Evolutionary conservation across 495 filamentous ascomycete species (phyloP), one percentile per base, ranked within the genome.

Genomic region (Polyplosphaeria fusca): DNA sequence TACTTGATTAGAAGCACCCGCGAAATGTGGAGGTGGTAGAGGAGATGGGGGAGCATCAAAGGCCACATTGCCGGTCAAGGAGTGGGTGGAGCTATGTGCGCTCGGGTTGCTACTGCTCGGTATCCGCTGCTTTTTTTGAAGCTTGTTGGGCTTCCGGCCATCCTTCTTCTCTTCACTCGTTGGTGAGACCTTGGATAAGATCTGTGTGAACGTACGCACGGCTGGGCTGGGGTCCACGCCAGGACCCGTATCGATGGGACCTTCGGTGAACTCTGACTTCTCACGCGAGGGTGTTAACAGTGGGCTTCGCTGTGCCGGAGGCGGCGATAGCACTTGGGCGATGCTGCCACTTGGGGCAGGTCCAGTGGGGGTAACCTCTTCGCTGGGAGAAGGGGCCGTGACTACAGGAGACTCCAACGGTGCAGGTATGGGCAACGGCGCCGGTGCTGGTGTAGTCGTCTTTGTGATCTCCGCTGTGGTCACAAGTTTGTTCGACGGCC

Each of bases 1-100:
- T 5, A 41, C 23, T 9, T 65, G 56, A 27, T 60, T 55, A 7
- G 60, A 68, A 26, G 52, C 49, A 19, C 38, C 51, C 4, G 67
- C 43, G 16, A 77, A 71, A 25, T 73, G 62, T 14, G 74, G 70
- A 26, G 63, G 5, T 9, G 53, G 71, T 82, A 23, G 82, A 24
- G 56, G 61, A 11, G 62, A 65, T 13, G 61, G 58, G 3, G 52
- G 61, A 11, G 14, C 19, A 4, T 64, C 65, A 4, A 22, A n/a
- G 11, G 51, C 13, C 2, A 4, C 86, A 63, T 56, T 83, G 86
- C 32, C 86, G 80, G 48, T 92, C 88, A 69, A 46, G 7, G 67
- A 69, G 9, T 67, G 56, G 1, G 52, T 62, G 5, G 66, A 69
- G 40, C 64, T 64, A 26, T 67, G 60, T 2, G 66, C 64, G 37